A percentile compares a stretch with the other conserved stretches of the same genome.
These are phyloP conservation scores for Mallotus repandus DNA, from an alignment of 441 rosid species.

Conservation along the genomic window DNA sequence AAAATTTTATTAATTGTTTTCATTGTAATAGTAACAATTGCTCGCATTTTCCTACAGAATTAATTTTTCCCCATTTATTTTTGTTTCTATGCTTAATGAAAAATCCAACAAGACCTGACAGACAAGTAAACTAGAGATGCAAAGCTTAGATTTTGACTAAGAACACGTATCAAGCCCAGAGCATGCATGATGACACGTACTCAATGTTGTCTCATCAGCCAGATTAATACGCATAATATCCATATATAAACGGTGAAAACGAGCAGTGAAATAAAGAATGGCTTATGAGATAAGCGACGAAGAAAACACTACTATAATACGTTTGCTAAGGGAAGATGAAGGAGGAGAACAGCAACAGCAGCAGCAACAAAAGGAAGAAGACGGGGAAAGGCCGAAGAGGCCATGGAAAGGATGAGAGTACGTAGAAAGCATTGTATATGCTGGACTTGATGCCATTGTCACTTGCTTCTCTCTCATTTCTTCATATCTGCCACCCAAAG, in stretches of 20 bases:
- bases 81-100: neutral
- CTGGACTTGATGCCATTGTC: constrained; percentile 41
- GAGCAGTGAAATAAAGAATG: constrained; percentile 5
- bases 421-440: constrained; percentile 38
- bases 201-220: too few relatives aligned
- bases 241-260: neutral
- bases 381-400: constrained; percentile 26
- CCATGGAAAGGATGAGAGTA: constrained; percentile 39
- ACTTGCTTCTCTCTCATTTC: constrained; percentile 45
- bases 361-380: neutral
- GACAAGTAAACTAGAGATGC: neutral
- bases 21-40: neutral
- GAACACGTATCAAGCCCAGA: neutral
- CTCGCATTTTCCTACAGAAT: neutral
- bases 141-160: neutral
- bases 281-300: constrained; percentile 13
- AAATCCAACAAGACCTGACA: too few relatives aligned
- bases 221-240: neutral
- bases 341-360: neutral
- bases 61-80: neutral
- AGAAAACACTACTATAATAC: neutral
- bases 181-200: constrained; percentile 15
- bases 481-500: constrained; percentile 33
- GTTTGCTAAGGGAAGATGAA: constrained; percentile 3
- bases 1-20: neutral